These are phyloP conservation scores for Eucalyptus decipiens DNA, from an alignment of 345 rosid genomes.

Conservation along the genomic window DNA sequence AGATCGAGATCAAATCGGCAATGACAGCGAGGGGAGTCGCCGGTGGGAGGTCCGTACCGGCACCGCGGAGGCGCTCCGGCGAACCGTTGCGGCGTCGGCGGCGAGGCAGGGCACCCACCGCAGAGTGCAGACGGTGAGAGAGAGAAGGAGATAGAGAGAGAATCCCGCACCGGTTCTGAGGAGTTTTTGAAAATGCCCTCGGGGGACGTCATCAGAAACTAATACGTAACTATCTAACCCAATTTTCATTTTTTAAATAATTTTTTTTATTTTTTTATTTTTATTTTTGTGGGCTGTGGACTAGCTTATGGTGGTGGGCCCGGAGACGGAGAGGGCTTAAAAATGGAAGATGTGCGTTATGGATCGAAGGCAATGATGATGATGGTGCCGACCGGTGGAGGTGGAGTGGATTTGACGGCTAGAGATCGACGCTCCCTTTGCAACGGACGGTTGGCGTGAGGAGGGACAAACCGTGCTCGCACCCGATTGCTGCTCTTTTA, in stretches of 20 bases:
- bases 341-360: not conserved
- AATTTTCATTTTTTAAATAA: not conserved
- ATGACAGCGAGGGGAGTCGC: not conserved
- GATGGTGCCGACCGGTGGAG: not conserved
- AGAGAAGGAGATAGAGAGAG: not conserved
- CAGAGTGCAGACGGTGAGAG: not conserved
- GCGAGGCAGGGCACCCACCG: not conserved
- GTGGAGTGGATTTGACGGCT: not conserved
- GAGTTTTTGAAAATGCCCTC: not conserved
- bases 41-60: not conserved
- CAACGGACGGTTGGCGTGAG: not conserved
- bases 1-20: not conserved
- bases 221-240: not conserved
- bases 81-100: not conserved
- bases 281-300: not conserved
- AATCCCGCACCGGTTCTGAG: not conserved
- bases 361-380: not conserved
- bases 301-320: not conserved
- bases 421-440: not conserved
- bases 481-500: not conserved
- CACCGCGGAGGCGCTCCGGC: not conserved
- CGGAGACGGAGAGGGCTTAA: not conserved
- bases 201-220: not conserved
- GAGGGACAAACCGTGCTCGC: not conserved
- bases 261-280: rapidly evolving